Conservation (phyloP, 768 basidiomycete species). For the Dictyophora rubrovolvata region DNA sequence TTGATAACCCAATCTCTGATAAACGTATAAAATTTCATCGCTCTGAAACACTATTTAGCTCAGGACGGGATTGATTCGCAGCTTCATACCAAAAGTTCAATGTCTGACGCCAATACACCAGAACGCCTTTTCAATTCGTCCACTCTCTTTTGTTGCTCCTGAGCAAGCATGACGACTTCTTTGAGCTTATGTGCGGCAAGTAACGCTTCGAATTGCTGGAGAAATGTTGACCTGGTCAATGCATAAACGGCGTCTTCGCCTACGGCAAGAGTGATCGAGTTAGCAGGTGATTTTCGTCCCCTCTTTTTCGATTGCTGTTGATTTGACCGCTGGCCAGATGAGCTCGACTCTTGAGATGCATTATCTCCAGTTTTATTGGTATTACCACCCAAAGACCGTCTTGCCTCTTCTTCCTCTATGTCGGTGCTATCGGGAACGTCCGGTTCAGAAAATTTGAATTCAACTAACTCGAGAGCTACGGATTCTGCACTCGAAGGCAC, state of each 20-base stretch:
- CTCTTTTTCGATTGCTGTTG: background rate
- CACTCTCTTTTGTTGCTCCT: conserved; percentile 48
- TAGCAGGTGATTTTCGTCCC: background rate
- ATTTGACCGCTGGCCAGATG: background rate
- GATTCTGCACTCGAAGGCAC: background rate
- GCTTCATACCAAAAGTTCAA: background rate
- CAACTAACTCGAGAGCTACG: background rate
- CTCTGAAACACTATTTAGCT: conserved; percentile 24
- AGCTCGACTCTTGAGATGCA: background rate
- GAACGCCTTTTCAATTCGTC: conserved; percentile 34
- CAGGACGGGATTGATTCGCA: background rate
- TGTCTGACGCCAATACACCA: conserved; percentile 40
- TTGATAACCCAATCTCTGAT: conserved; percentile 74
- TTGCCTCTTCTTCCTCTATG: conserved; percentile 1
- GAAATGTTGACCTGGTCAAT: conserved; percentile 42
- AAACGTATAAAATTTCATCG: conserved; percentile 68
- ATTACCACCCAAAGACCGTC: background rate
- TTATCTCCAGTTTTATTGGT: background rate
- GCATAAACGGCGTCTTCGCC: conserved; percentile 3
- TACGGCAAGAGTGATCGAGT: background rate
- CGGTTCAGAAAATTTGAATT: conserved; percentile 1
- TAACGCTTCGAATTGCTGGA: conserved; percentile 61
- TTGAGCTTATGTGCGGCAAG: conserved; percentile 54
- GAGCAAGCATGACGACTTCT: conserved; percentile 53
- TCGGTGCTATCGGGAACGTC: conserved; percentile 4